phyloP scores from a whole-genome alignment of 495 filamentous ascomycete genomes.

The Trichoderma parareesei region DNA sequence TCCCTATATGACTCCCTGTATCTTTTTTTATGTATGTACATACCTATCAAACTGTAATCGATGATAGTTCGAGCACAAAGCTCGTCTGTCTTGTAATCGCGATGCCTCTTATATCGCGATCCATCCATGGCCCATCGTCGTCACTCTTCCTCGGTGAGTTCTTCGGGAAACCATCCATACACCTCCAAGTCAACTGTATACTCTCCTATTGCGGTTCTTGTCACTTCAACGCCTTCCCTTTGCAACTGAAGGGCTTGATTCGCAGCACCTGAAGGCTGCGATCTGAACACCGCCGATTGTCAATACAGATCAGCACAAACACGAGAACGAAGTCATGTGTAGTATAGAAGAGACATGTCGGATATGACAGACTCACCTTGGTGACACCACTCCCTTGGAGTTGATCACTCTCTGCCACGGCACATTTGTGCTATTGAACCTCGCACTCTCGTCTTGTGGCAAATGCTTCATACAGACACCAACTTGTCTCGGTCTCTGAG shows the following conservation, averaged over 20 bases:
- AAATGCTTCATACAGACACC: slow-evolving; percentile 84
- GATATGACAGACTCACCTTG: slow-evolving; percentile 44
- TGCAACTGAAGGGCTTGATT: slow-evolving; percentile 61
- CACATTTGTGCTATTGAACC: slow-evolving; percentile 67
- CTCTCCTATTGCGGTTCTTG: slow-evolving; percentile 56
- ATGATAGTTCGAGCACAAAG: background rate
- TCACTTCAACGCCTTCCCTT: slow-evolving; percentile 62
- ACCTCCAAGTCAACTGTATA: slow-evolving; percentile 55
- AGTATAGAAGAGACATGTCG: too few species aligned
- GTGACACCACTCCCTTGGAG: slow-evolving; percentile 74
- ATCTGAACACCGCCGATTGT: slow-evolving; percentile 34
- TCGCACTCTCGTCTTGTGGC: slow-evolving; percentile 36
- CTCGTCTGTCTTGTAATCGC: background rate
- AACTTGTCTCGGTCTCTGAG: slow-evolving; percentile 70
- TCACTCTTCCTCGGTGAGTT: slow-evolving; percentile 42
- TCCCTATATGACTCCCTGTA: too few species aligned
- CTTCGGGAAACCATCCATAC: slow-evolving; percentile 71
- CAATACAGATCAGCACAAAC: slow-evolving; percentile 12
- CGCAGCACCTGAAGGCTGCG: slow-evolving; percentile 53
- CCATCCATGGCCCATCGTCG: slow-evolving; percentile 13
- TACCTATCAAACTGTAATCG: background rate
- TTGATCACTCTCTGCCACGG: slow-evolving; percentile 95
- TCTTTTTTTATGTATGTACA: background rate
- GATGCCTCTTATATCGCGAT: background rate
- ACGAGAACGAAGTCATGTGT: background rate